Conservation (phyloP, 2,329 filamentous ascomycete genomes). For the Sporothrix variecibatus region DNA sequence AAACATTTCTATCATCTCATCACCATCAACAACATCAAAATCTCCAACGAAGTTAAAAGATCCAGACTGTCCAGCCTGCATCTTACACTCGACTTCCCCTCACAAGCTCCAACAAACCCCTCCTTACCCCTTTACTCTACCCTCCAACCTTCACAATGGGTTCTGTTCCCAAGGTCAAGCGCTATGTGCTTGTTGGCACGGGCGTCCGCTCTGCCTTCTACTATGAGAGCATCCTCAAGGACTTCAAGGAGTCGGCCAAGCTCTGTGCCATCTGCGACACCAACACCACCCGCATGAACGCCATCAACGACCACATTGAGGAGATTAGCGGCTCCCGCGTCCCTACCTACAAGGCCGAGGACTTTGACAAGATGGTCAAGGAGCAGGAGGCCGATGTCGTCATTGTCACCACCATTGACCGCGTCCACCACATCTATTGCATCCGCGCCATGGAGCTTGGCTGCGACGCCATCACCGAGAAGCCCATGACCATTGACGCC, state of each 20-base stretch:
- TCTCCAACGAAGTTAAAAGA: neutral
- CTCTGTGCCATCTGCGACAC: constrained; percentile 62
- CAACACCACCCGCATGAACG: constrained; percentile 61
- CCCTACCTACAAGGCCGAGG: constrained; percentile 54
- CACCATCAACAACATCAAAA: neutral
- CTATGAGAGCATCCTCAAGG: constrained; percentile 58
- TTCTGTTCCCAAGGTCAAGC: constrained; percentile 36
- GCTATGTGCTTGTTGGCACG: constrained; percentile 60
- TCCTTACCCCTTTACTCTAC: neutral
- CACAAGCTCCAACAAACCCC: too few species aligned
- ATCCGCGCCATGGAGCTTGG: constrained; percentile 60
- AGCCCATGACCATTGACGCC: constrained; percentile 65
- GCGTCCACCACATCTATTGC: constrained; percentile 63
- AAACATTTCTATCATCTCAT: neutral
- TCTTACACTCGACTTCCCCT: neutral
- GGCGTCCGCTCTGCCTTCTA: constrained; percentile 63
- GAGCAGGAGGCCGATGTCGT: constrained; percentile 61
- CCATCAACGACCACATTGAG: constrained; percentile 53
- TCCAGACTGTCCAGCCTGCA: neutral
- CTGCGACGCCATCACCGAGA: constrained; percentile 63
- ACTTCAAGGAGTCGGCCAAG: constrained; percentile 52
- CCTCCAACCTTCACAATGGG: neutral
- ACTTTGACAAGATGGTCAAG: constrained; percentile 60
- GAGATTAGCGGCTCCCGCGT: constrained; percentile 50
- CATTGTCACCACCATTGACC: constrained; percentile 64